These are phyloP conservation scores for Magnolia sinica DNA, from an alignment of 164 flowering plant genomes.

Conservation along the genomic window DNA sequence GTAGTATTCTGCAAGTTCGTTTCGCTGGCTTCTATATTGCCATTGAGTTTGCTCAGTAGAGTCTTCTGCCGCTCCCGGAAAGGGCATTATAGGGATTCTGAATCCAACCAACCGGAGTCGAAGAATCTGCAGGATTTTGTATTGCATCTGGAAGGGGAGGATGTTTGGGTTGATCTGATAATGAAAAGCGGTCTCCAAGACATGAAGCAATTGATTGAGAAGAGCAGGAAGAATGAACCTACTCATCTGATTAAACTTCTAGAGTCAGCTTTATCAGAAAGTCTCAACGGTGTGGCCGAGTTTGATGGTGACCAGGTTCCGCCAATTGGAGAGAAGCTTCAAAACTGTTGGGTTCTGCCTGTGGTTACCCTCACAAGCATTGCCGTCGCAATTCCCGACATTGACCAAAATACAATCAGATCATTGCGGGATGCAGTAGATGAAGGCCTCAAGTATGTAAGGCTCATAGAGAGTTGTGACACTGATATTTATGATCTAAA, in stretches of 20 bases:
- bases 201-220: constrained; percentile 30
- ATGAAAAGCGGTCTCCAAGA: constrained; percentile 29
- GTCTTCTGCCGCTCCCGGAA: constrained; percentile 11
- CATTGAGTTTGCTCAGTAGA: constrained; percentile 13
- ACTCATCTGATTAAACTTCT: constrained; percentile 38
- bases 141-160: constrained; percentile 60
- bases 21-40: constrained; percentile 30
- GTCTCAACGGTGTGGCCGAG: constrained; percentile 38
- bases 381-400: constrained; percentile 47
- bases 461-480: constrained; percentile 19
- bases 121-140: constrained; percentile 36
- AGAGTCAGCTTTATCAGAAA: constrained; percentile 14
- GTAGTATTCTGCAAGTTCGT: constrained; percentile 41
- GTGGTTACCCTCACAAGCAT: constrained; percentile 57
- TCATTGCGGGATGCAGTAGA: constrained; percentile 27
- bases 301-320: constrained; percentile 47
- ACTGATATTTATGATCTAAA: too few relatives aligned
- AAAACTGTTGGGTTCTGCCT: constrained; percentile 65
- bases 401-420: constrained; percentile 13
- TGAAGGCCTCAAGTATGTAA: constrained; percentile 45
- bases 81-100: not conserved
- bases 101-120: constrained; percentile 22
- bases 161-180: constrained; percentile 38
- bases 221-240: constrained; percentile 36
- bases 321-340: constrained; percentile 33